Evolutionary conservation across 768 basidiomycete genomes (phyloP).

Genomic region (Tulasnella sp.): DNA sequence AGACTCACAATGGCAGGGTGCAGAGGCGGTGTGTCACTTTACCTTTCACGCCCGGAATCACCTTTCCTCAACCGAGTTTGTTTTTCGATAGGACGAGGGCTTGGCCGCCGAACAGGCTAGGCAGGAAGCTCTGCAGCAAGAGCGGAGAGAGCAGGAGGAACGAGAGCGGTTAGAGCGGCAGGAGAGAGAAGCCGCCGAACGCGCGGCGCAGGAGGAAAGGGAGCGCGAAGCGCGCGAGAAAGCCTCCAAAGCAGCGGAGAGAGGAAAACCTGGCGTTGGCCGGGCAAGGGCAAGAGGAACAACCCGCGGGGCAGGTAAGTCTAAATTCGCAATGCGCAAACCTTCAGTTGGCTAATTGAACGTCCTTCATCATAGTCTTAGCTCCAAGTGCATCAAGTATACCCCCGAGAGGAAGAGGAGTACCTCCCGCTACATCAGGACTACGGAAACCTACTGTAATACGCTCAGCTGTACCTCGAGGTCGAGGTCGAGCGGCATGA

Average conservation of each 20-base stretch:
- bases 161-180: constrained; percentile 6
- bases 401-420: background rate
- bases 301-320: background rate
- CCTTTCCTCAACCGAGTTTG: background rate
- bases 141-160: constrained; percentile 11
- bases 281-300: constrained; percentile 1
- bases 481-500: background rate
- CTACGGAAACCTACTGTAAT: constrained; percentile 5
- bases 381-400: background rate
- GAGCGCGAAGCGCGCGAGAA: constrained; percentile 10
- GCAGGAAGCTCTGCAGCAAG: constrained; percentile 2
- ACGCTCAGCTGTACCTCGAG: background rate
- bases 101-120: constrained; percentile 1
- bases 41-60: background rate
- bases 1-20: constrained; percentile 17
- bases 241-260: background rate
- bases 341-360: background rate
- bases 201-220: constrained; percentile 9
- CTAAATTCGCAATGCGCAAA: background rate
- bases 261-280: background rate
- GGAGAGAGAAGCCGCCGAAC: constrained; percentile 13
- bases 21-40: constrained; percentile 14
- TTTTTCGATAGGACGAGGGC: constrained; percentile 6
- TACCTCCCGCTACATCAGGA: background rate
- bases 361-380: background rate